A percentile compares a stretch with the other conserved stretches of the same genome.
These are phyloP conservation scores for Incumbomyces delicatus DNA, from an alignment of 2,329 filamentous ascomycete genomes.

Conservation along the genomic window DNA sequence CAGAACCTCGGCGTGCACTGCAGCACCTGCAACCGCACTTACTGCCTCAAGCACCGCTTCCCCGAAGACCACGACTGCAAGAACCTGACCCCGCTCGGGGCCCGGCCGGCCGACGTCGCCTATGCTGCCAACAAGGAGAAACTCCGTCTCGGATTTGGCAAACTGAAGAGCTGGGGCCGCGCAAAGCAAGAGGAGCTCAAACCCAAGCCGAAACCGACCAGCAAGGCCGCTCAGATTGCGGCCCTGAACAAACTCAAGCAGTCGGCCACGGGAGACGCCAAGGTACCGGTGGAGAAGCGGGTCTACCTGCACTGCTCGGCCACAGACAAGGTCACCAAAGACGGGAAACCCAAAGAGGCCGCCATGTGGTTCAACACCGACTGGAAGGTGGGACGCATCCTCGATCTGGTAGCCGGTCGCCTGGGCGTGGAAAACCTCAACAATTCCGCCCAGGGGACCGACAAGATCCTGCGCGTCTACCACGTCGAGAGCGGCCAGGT, in stretches of 20 bases:
- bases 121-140: slow-evolving; percentile 40
- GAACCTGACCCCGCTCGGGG: slow-evolving; percentile 56
- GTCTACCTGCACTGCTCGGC: slow-evolving; percentile 87
- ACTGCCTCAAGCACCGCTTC: slow-evolving; percentile 43
- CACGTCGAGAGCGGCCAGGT: slow-evolving; percentile 84
- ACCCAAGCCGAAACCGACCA: slow-evolving; percentile 54
- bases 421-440: slow-evolving; percentile 38
- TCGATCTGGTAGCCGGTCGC: slow-evolving; percentile 36
- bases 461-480: slow-evolving; percentile 74
- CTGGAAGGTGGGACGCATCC: slow-evolving; percentile 72
- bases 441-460: slow-evolving; percentile 37
- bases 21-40: slow-evolving; percentile 38
- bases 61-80: slow-evolving; percentile 71
- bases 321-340: slow-evolving; percentile 66
- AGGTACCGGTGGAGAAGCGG: slow-evolving; percentile 70
- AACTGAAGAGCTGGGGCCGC: slow-evolving; percentile 69
- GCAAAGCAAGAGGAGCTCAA: slow-evolving; percentile 61
- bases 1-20: slow-evolving; percentile 43
- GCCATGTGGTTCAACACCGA: slow-evolving; percentile 73
- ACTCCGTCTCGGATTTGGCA: slow-evolving; percentile 64
- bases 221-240: slow-evolving; percentile 53
- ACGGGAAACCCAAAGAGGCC: slow-evolving; percentile 70
- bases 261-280: slow-evolving; percentile 80
- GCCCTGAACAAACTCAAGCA: slow-evolving; percentile 74
- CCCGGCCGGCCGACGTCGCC: slow-evolving; percentile 26